Evolutionary conservation across 2,329 filamentous ascomycete species (phyloP).

Genomic region (Cytospora mali): DNA sequence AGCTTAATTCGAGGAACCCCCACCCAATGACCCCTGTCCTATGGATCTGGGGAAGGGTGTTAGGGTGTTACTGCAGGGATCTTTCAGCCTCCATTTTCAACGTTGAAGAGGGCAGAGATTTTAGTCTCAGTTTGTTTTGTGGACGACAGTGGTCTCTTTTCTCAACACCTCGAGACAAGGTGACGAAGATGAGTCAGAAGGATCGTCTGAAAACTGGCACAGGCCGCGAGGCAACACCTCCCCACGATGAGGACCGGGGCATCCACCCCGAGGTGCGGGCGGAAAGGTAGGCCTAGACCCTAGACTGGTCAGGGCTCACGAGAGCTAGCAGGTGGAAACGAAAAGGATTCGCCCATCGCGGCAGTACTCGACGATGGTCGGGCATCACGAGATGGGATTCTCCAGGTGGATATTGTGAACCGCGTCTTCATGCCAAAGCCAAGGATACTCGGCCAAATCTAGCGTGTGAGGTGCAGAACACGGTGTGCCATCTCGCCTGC

Average conservation of each 20-base stretch:
- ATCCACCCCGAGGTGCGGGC: neutral
- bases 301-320: neutral
- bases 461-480: neutral
- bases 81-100: constrained; percentile 21
- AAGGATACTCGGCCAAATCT: neutral
- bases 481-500: neutral
- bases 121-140: neutral
- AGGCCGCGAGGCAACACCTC: neutral
- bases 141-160: neutral
- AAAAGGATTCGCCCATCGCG: neutral
- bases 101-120: constrained; percentile 2
- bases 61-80: constrained; percentile 18
- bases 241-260: neutral
- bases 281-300: neutral
- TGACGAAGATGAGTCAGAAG: neutral
- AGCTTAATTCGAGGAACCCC: constrained; percentile 26
- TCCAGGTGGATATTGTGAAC: neutral
- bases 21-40: constrained; percentile 7
- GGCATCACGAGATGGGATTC: neutral
- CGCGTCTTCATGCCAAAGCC: neutral
- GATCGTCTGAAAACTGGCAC: neutral
- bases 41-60: constrained; percentile 18
- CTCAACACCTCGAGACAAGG: neutral
- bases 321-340: neutral
- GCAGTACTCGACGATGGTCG: neutral